These are phyloP conservation scores for Spizellomyces sp. DNA, from an alignment of 192 early-diverging fungal genomes.

Conservation along the genomic window DNA sequence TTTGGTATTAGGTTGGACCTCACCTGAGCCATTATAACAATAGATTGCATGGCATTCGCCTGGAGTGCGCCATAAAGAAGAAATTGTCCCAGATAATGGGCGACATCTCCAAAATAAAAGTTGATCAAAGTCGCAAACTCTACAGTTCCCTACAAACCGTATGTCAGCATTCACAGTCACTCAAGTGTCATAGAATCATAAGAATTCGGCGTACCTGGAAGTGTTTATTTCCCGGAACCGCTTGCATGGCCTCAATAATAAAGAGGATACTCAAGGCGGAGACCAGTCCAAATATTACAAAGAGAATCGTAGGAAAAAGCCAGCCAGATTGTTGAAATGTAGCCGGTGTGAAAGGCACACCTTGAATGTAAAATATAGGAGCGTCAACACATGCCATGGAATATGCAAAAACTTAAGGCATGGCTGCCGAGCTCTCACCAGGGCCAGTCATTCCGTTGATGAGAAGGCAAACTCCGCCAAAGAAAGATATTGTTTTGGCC, in stretches of 20 bases:
- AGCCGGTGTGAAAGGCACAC: slow-evolving; percentile 42
- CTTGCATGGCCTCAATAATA: slow-evolving; percentile 64
- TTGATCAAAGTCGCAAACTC: slow-evolving; percentile 63
- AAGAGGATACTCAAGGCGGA: slow-evolving; percentile 52
- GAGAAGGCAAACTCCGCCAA: slow-evolving; percentile 50
- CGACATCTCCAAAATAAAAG: slow-evolving; percentile 54
- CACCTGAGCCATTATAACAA: slow-evolving; percentile 52
- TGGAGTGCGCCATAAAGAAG: slow-evolving; percentile 54
- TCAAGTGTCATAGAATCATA: not conserved
- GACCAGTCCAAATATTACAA: slow-evolving; percentile 46
- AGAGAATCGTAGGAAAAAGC: slow-evolving; percentile 36
- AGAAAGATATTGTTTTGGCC: slow-evolving; percentile 48
- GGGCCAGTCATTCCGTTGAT: slow-evolving; percentile 60
- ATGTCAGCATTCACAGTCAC: slow-evolving; percentile 10
- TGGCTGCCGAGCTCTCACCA: slow-evolving; percentile 15
- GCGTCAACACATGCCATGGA: not conserved
- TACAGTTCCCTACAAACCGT: slow-evolving; percentile 51
- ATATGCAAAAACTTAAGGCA: not conserved
- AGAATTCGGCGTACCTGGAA: slow-evolving; percentile 39
- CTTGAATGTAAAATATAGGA: not conserved
- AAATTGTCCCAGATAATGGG: slow-evolving; percentile 50
- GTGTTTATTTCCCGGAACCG: slow-evolving; percentile 58
- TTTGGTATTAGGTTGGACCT: slow-evolving; percentile 11
- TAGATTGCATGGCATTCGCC: slow-evolving; percentile 45
- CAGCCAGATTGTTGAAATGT: slow-evolving; percentile 50